These are phyloP conservation scores for Ascobolus immersus DNA, from an alignment of 495 filamentous ascomycete genomes.

Conservation along the genomic window DNA sequence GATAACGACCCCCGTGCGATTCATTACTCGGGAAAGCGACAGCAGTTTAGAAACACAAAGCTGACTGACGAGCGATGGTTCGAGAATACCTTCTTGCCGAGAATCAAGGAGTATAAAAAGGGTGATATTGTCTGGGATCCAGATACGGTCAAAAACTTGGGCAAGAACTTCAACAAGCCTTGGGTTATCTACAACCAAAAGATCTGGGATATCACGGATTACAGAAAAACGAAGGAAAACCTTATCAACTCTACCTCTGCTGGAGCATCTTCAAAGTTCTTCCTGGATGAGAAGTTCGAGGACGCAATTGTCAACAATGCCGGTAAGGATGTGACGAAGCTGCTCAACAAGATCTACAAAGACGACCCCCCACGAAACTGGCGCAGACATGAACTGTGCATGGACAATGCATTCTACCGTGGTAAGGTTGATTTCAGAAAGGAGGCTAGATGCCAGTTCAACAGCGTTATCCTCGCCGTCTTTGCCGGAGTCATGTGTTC, in stretches of 20 bases:
- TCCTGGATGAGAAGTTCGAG: conserved; percentile 38
- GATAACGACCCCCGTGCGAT: conserved; percentile 23
- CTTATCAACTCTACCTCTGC: conserved; percentile 14
- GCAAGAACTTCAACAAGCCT: conserved; percentile 37
- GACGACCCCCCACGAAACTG: conserved; percentile 17
- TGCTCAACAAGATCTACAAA: conserved; percentile 26
- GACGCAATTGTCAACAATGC: conserved; percentile 44
- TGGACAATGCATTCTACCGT: conserved; percentile 59
- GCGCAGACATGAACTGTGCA: conserved; percentile 37
- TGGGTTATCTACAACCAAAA: conserved; percentile 56
- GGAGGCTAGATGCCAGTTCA: conserved; percentile 50
- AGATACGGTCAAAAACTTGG: conserved; percentile 30
- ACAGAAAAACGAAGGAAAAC: conserved; percentile 37
- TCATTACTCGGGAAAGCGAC: conserved; percentile 41
- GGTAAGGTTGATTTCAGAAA: conserved; percentile 70
- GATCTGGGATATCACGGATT: conserved; percentile 78
- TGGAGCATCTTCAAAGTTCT: conserved; percentile 30
- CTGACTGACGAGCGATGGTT: conserved; percentile 55
- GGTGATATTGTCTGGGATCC: conserved; percentile 50
- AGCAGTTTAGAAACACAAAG: conserved; percentile 26
- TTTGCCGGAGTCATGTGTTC: conserved; percentile 60
- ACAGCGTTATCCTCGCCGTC: conserved; percentile 71
- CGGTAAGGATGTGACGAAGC: conserved; percentile 46
- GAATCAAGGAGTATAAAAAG: conserved; percentile 63
- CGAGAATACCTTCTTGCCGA: conserved; percentile 38